Base-by-base conservation (phyloP, 164 flowering plant species). In the Tetracentron sinense region DNA sequence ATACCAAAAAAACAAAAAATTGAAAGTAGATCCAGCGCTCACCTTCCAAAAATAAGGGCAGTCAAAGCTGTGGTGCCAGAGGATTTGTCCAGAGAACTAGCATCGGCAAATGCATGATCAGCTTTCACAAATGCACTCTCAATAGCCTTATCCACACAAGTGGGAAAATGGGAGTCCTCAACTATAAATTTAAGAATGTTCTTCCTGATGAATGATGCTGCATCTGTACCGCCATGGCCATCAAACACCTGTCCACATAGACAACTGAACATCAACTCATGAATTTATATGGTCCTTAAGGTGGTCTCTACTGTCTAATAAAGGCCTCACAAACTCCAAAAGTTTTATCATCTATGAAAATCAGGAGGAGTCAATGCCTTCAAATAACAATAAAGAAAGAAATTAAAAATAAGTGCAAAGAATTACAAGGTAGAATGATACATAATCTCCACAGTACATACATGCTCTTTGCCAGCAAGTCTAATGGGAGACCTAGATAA, bases 41-140 rank as follows among this genome's bases (percentile, higher is more conserved):
- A 89, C 98, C 92, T 83, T 73, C 88, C 92, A 70, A 77, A 78
- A 30, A 84, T 72, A 58, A 93, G 79, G 44, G 90, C 87, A 67
- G 96, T 79, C 42, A 93, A 70, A n/a, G 90, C 98, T 23, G 98
- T 93, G 25, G 98, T 93, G 61, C 98, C 97, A 54, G 98, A 93
- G 23, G 98, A 84, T 48, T 75, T 86, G 70, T 93, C 97, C 6
- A 88, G 80, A 49, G 86, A 76, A 71, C 63, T 64, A 27, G 76
- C 75, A 76, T 93, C 94, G 7, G 96, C 96, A 81, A 90, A 87
- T 33, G 88, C 96, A 76, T 84, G 77, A 72, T 93, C 98, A 60
- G 86, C 88, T 69, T 75, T 85, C 29, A 81, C 49, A 74, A 80
- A 93, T 29, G 97, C 98, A 75, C 80, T 87, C 67, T 65, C 83